Evolutionary conservation across 345 rosid genomes (phyloP).

Genomic region (Anacardium occidentale): DNA sequence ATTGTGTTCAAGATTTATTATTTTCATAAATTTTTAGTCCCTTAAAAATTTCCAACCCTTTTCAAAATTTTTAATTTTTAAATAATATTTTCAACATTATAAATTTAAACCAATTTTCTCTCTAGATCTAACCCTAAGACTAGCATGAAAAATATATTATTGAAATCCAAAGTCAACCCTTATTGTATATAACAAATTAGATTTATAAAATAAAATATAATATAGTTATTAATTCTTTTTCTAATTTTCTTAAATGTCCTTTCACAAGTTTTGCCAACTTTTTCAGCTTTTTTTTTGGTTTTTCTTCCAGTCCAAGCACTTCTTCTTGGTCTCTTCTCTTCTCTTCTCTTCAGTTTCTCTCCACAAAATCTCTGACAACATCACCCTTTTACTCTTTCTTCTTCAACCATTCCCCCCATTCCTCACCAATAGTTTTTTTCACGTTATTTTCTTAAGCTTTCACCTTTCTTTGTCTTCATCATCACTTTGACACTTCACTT

Average conservation of each 20-base stretch:
- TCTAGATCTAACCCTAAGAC: too few species aligned
- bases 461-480: not conserved
- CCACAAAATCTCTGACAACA: not conserved
- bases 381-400: not conserved
- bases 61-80: too few species aligned
- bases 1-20: too few species aligned
- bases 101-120: too few species aligned
- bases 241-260: not conserved
- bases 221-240: not conserved
- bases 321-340: not conserved
- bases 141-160: too few species aligned
- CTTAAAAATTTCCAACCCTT: too few species aligned
- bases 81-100: too few species aligned
- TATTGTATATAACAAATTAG: too few species aligned
- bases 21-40: too few species aligned
- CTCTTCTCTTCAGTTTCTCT: not conserved
- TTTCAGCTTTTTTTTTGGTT: not conserved
- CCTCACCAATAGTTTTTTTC: slow-evolving; percentile 4
- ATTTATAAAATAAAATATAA: too few species aligned
- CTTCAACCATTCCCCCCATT: not conserved
- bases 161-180: not conserved
- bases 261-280: slow-evolving; percentile 38
- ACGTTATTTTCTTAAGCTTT: slow-evolving; percentile 9
- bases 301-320: not conserved
- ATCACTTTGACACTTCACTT: not conserved